A percentile compares a stretch with the other conserved stretches of the same genome.
These are phyloP conservation scores for Hippophae tibetana DNA, from an alignment of 306 rosid species.

Conservation along the genomic window DNA sequence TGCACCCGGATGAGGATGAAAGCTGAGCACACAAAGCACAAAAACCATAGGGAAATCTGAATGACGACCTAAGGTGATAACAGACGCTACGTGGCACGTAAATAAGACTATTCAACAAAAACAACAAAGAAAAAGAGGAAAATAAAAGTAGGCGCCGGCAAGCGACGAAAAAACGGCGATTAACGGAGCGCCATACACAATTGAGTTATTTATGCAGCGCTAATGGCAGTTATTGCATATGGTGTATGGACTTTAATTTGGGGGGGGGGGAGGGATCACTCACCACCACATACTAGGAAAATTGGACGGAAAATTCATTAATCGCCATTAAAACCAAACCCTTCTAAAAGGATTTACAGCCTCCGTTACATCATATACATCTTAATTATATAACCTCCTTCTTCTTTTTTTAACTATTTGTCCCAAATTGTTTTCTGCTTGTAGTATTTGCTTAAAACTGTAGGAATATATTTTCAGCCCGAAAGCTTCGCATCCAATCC, in stretches of 20 bases:
- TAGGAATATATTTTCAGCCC: not conserved
- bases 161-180: not conserved
- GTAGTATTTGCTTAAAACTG: not conserved
- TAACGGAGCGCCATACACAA: no score
- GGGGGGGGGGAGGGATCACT: not conserved
- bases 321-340: constrained; percentile 27
- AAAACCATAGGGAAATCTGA: not conserved
- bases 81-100: constrained; percentile 10
- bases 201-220: no score
- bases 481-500: not conserved
- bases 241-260: no score
- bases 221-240: not conserved
- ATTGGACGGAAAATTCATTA: constrained; percentile 29
- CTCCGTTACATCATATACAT: constrained; percentile 14
- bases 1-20: not conserved
- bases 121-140: not conserved
- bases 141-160: not conserved
- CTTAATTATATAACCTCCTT: no score
- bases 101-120: not conserved
- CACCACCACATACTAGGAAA: constrained; percentile 16
- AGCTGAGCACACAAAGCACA: not conserved
- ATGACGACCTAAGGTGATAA: not conserved
- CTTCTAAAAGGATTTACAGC: constrained; percentile 24
- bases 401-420: not conserved
- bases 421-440: not conserved